Conservation (phyloP, 2,329 filamentous ascomycete species). For the Trichoderma sp. region DNA sequence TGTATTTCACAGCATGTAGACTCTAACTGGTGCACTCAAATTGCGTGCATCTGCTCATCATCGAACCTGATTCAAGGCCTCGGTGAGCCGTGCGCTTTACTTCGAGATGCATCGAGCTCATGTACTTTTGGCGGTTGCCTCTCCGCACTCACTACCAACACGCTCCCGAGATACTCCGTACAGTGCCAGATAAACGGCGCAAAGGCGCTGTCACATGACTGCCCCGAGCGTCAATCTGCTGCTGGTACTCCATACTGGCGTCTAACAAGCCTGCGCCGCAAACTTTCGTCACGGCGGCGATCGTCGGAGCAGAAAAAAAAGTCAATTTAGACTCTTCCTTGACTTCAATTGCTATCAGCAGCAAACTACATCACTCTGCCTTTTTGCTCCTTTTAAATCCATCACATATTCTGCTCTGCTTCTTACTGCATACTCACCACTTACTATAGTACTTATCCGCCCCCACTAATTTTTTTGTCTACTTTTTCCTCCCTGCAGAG, state of each 20-base stretch:
- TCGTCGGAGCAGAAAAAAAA: slow-evolving; percentile 19
- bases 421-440: slow-evolving; percentile 17
- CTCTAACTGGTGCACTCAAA: not conserved
- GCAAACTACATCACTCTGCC: not conserved
- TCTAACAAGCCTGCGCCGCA: not conserved
- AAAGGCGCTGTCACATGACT: slow-evolving; percentile 12
- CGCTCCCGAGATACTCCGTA: slow-evolving; percentile 26
- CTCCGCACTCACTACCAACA: not conserved
- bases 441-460: not conserved
- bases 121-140: not conserved
- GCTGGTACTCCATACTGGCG: not conserved
- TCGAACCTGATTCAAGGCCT: not conserved
- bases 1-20: not conserved
- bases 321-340: not conserved
- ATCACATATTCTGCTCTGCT: not conserved
- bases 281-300: slow-evolving; percentile 14
- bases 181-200: slow-evolving; percentile 2
- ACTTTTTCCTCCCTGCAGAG: slow-evolving; percentile 30
- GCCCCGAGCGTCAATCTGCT: not conserved
- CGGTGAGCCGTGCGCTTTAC: not conserved
- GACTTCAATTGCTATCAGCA: not conserved
- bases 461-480: slow-evolving; percentile 20
- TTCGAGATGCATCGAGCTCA: not conserved
- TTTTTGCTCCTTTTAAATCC: not conserved
- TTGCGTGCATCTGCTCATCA: not conserved